Percentiles rank a stretch among this genome's conserved stretches.
Conservation (phyloP, 306 rosid genomes). For the Fragaria vesca region DNA sequence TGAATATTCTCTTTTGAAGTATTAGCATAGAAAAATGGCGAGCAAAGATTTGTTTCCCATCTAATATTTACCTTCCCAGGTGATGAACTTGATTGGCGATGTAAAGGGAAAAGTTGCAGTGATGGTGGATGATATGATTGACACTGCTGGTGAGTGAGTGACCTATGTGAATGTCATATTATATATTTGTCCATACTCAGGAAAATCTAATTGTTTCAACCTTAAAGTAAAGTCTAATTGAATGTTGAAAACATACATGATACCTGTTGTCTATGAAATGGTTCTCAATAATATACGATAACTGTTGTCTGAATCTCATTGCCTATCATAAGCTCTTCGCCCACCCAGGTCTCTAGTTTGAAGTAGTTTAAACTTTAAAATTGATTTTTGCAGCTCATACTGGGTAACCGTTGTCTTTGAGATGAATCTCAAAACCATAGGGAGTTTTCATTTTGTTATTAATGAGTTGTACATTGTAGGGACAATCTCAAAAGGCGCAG, state of each 20-base stretch:
- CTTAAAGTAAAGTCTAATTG: not conserved
- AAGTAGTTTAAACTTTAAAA: not conserved
- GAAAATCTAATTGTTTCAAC: not conserved
- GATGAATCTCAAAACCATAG: not conserved
- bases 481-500: slow-evolving; percentile 95
- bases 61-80: slow-evolving; percentile 44
- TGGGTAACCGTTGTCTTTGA: not conserved
- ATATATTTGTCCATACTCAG: not conserved
- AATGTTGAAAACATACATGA: not conserved
- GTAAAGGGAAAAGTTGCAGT: slow-evolving; percentile 98
- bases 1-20: not conserved
- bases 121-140: slow-evolving; percentile 99
- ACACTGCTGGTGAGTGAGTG: slow-evolving; percentile 83
- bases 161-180: slow-evolving; percentile 14
- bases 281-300: not conserved
- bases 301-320: not conserved
- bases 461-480: slow-evolving; percentile 40
- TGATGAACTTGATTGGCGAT: slow-evolving; percentile 96
- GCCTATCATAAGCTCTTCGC: not conserved
- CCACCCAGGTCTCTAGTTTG: not conserved
- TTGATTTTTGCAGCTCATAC: not conserved
- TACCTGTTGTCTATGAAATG: not conserved
- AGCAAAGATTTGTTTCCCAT: not conserved
- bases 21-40: not conserved
- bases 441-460: not conserved